phyloP scores from a whole-genome alignment of 2,329 filamentous ascomycete species.

The Aspergillus fijiensis region DNA sequence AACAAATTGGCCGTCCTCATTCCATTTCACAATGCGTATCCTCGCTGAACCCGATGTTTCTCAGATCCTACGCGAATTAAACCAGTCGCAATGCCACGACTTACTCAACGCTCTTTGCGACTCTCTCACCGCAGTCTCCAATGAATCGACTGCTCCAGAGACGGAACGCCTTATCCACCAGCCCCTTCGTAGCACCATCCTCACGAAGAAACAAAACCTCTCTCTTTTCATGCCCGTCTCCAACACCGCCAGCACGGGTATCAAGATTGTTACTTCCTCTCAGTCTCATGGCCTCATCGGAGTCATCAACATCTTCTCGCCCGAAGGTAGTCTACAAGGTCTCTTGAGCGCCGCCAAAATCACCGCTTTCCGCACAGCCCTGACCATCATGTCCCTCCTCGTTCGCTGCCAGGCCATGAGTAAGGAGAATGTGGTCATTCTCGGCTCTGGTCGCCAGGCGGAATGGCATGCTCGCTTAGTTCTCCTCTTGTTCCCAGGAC shows the following conservation, averaged over 20 bases:
- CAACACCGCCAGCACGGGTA: slow-evolving; percentile 61
- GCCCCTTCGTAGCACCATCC: slow-evolving; percentile 43
- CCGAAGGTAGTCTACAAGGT: slow-evolving; percentile 62
- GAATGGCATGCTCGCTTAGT: slow-evolving; percentile 52
- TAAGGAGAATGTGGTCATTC: slow-evolving; percentile 44
- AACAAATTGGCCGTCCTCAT: neutral
- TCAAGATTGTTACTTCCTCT: slow-evolving; percentile 68
- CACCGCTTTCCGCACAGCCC: slow-evolving; percentile 77
- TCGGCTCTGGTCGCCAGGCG: slow-evolving; percentile 52
- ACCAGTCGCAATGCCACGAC: slow-evolving; percentile 31
- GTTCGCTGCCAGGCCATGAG: slow-evolving; percentile 39
- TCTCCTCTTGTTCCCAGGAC: slow-evolving; percentile 47
- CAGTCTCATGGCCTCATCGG: slow-evolving; percentile 54
- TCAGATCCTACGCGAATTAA: slow-evolving; percentile 34
- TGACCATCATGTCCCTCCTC: slow-evolving; percentile 68
- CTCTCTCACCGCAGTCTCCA: slow-evolving; percentile 34
- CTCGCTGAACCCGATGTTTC: slow-evolving; percentile 36
- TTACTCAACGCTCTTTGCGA: slow-evolving; percentile 40
- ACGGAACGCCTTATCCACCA: slow-evolving; percentile 41
- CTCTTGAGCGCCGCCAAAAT: slow-evolving; percentile 71
- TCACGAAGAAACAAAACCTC: slow-evolving; percentile 47
- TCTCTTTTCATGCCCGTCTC: slow-evolving; percentile 75
- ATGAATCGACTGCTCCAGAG: slow-evolving; percentile 25
- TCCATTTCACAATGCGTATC: slow-evolving; percentile 30
- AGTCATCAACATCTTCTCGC: slow-evolving; percentile 67